Conservation (phyloP, 1,284 basidiomycete species). For the Sporisorium iseilematis-ciliati region DNA sequence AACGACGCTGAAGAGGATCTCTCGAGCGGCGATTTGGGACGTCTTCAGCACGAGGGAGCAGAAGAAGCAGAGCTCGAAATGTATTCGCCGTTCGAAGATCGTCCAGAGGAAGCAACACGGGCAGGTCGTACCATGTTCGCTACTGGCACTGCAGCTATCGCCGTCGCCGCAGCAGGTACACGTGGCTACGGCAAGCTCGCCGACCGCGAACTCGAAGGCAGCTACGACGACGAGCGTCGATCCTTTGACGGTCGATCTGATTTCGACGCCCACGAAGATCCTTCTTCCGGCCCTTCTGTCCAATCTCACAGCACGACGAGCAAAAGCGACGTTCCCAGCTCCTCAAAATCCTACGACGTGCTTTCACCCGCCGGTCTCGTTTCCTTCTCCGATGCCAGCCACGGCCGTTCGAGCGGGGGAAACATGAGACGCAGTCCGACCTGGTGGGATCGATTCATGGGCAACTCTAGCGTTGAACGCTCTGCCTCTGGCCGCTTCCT, state of each 20-base stretch:
- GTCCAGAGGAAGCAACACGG: constrained; percentile 13
- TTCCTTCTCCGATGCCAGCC: constrained; percentile 51
- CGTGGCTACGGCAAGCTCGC: constrained; percentile 32
- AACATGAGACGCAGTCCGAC: constrained; percentile 49
- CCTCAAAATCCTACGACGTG: constrained; percentile 25
- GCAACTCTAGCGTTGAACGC: constrained; percentile 52
- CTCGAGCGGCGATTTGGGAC: constrained; percentile 40
- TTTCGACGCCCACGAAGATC: constrained; percentile 19
- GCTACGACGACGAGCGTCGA: constrained; percentile 29
- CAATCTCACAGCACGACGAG: constrained; percentile 47
- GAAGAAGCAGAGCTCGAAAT: constrained; percentile 29
- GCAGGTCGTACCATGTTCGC: constrained; percentile 1
- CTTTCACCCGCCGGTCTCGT: constrained; percentile 30
- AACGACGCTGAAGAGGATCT: constrained; percentile 27
- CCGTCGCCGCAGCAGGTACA: background rate
- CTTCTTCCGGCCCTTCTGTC: constrained; percentile 27
- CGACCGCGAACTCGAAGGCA: constrained; percentile 19
- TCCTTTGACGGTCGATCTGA: constrained; percentile 32
- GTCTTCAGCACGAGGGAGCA: constrained; percentile 17
- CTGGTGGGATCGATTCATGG: constrained; percentile 66
- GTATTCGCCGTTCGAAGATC: constrained; percentile 59
- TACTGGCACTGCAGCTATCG: background rate
- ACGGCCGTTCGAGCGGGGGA: constrained; percentile 11
- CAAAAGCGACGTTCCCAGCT: constrained; percentile 41
- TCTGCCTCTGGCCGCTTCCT: constrained; percentile 53